Conservation (phyloP, 75 land plant genomes). For the Cupressus sempervirens region DNA sequence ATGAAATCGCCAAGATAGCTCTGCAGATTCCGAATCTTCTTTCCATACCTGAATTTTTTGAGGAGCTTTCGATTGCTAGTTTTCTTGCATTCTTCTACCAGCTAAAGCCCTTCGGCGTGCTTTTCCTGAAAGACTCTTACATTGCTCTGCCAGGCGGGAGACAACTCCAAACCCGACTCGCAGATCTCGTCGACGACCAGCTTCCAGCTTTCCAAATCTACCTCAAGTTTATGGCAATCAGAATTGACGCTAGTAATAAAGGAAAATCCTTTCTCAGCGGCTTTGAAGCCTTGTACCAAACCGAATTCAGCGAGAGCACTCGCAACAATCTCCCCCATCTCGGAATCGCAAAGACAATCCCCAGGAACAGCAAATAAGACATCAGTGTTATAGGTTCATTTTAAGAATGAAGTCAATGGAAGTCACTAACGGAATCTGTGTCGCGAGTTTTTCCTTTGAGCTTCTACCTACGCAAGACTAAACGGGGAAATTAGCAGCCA, state of each 20-base stretch:
- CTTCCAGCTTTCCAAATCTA: background rate
- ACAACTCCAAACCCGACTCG: background rate
- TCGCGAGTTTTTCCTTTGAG: too few relatives aligned
- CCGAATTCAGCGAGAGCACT: background rate
- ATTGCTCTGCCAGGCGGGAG: background rate
- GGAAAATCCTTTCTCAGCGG: background rate
- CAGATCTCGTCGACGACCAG: background rate
- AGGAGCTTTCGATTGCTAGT: too few relatives aligned
- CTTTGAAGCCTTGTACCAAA: background rate
- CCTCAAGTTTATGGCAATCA: background rate
- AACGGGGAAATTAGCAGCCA: too few relatives aligned
- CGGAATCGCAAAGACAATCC: background rate
- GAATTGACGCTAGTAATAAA: background rate
- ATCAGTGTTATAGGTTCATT: background rate
- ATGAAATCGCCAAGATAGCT: too few relatives aligned
- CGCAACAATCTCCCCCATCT: background rate
- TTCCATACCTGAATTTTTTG: too few relatives aligned
- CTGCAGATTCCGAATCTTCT: too few relatives aligned
- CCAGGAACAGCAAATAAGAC: background rate
- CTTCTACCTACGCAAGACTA: too few relatives aligned
- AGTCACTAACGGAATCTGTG: too few relatives aligned
- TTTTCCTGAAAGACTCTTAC: too few relatives aligned
- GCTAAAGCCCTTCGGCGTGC: too few relatives aligned
- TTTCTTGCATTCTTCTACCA: too few relatives aligned
- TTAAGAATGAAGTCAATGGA: too few relatives aligned